These are phyloP conservation scores for Rhizopogon salebrosus DNA, from an alignment of 768 basidiomycete genomes.

Conservation along the genomic window DNA sequence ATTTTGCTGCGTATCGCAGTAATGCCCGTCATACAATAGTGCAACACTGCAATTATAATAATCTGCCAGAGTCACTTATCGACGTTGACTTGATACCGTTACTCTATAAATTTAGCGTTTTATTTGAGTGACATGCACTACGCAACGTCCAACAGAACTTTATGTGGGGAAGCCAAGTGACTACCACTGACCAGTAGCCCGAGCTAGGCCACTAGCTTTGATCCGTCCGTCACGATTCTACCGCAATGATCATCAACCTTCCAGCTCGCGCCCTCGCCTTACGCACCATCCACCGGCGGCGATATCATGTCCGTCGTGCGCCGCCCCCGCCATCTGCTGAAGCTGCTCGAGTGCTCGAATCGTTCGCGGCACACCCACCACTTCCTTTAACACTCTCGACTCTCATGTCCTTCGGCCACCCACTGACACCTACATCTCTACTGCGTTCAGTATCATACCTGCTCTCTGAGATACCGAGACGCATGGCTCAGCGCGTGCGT, in stretches of 20 bases:
- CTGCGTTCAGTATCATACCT: conserved; percentile 72
- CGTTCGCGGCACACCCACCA: conserved; percentile 59
- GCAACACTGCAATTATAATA: too few species aligned
- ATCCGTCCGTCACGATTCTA: too few species aligned
- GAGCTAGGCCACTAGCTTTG: background rate
- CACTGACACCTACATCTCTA: conserved; percentile 65
- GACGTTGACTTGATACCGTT: too few species aligned
- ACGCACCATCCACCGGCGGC: conserved; percentile 3
- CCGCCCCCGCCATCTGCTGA: conserved; percentile 49
- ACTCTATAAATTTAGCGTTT: too few species aligned
- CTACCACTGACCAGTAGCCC: too few species aligned
- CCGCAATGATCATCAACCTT: background rate
- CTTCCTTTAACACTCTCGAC: conserved; percentile 67
- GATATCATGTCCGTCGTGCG: conserved; percentile 31
- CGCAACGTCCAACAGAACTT: too few species aligned
- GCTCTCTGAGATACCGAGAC: conserved; percentile 69
- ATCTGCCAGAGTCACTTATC: too few species aligned
- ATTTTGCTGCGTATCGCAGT: too few species aligned
- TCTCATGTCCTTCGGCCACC: conserved; percentile 71
- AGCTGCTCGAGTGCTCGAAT: conserved; percentile 53
- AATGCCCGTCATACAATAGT: too few species aligned
- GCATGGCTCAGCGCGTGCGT: conserved; percentile 69
- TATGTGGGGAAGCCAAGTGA: too few species aligned
- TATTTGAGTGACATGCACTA: too few species aligned
- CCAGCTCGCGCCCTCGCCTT: background rate